These are phyloP conservation scores for Tanacetum coccineum DNA, from an alignment of 129 eudicot genomes.

Conservation along the genomic window DNA sequence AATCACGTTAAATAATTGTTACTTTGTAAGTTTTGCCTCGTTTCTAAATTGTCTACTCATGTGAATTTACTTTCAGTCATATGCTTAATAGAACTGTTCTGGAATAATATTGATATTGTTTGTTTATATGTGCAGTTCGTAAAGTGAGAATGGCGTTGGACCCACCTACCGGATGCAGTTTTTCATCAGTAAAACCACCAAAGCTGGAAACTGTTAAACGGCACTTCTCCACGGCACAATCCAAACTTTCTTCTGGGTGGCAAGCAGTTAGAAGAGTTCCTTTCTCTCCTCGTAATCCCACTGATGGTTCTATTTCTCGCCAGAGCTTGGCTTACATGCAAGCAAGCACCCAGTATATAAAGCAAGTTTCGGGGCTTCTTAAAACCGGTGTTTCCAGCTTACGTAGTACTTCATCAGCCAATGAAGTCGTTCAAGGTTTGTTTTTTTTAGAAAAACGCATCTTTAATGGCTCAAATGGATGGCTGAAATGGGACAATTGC, in stretches of 20 bases:
- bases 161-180: constrained; percentile 77
- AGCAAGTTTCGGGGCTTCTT: constrained; percentile 76
- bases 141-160: constrained; percentile 74
- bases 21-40: too few species aligned
- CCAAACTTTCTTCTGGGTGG: constrained; percentile 62
- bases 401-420: constrained; percentile 61
- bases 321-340: constrained; percentile 82
- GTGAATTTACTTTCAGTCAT: not conserved
- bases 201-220: constrained; percentile 48
- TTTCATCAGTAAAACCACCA: constrained; percentile 52
- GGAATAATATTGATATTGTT: constrained; percentile 2
- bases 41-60: too few species aligned
- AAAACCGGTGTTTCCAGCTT: constrained; percentile 63
- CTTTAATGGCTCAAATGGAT: not conserved
- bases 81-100: not conserved
- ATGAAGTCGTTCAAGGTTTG: constrained; percentile 68
- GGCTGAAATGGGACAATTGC: too few species aligned
- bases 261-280: constrained; percentile 58
- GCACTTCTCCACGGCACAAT: constrained; percentile 37
- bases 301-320: constrained; percentile 57
- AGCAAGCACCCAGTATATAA: constrained; percentile 70
- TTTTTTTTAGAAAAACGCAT: not conserved
- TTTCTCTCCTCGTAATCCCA: constrained; percentile 52
- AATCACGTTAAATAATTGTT: too few species aligned
- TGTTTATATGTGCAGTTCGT: constrained; percentile 56